These are phyloP conservation scores for Diaporthe citriasiana DNA, from an alignment of 2,329 filamentous ascomycete species.

Conservation along the genomic window DNA sequence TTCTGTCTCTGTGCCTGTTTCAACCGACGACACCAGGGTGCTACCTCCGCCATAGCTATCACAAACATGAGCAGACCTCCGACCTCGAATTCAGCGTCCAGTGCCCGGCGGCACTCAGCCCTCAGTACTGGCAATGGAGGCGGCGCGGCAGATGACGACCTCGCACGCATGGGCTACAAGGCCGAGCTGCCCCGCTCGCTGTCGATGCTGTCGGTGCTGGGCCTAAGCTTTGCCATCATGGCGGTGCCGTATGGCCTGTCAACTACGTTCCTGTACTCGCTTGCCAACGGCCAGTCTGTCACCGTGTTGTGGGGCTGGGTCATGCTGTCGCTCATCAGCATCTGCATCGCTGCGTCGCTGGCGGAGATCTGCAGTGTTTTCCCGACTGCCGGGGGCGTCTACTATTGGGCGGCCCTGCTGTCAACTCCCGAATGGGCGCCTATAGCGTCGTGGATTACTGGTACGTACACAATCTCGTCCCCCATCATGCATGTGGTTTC, in stretches of 20 bases:
- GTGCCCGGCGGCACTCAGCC: constrained; percentile 25
- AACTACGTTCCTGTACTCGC: constrained; percentile 77
- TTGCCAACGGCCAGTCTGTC: constrained; percentile 77
- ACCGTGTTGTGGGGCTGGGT: constrained; percentile 81
- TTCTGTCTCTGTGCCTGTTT: too few relatives aligned
- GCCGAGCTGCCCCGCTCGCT: constrained; percentile 75
- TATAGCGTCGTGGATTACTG: constrained; percentile 75
- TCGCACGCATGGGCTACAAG: constrained; percentile 78
- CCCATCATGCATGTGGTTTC: background rate
- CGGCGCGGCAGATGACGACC: constrained; percentile 66
- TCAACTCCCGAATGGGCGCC: constrained; percentile 75
- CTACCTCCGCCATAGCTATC: background rate
- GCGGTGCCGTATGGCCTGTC: constrained; percentile 77
- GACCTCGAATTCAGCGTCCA: constrained; percentile 31
- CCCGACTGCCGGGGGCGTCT: constrained; percentile 77
- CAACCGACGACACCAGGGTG: background rate
- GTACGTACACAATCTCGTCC: background rate
- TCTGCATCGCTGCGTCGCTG: constrained; percentile 74
- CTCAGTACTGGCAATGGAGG: background rate
- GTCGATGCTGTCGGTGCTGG: constrained; percentile 77
- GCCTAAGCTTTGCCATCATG: constrained; percentile 81
- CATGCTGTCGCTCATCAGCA: constrained; percentile 73
- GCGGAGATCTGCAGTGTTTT: constrained; percentile 80
- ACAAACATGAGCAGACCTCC: constrained; percentile 31
- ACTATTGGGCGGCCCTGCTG: constrained; percentile 80